phyloP scores from a whole-genome alignment of 352 stramenopile species.

The Thraustochytrium striatum region DNA sequence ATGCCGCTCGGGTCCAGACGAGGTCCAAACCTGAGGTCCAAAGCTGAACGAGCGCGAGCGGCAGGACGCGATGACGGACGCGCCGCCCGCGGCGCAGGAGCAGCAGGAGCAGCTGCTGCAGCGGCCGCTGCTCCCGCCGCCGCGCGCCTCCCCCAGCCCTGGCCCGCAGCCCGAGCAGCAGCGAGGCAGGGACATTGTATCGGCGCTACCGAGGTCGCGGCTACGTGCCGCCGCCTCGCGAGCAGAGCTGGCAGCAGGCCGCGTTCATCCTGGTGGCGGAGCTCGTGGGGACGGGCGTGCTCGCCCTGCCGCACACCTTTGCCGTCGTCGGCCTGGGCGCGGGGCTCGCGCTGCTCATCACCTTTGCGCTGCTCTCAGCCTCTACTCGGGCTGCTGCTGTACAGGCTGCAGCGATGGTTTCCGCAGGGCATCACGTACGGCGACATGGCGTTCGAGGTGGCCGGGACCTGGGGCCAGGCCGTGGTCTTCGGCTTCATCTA shows the following conservation, averaged over 20 bases:
- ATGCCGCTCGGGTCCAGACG: neutral
- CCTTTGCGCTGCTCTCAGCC: conserved; percentile 6
- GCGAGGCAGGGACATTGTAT: no score
- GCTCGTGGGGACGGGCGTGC: conserved; percentile 34
- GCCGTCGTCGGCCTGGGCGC: neutral
- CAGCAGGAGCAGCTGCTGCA: neutral
- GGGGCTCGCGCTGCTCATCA: neutral
- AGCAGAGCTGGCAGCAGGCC: conserved; percentile 30
- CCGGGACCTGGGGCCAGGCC: neutral
- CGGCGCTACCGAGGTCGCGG: neutral
- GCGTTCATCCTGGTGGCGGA: conserved; percentile 36
- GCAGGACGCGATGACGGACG: neutral
- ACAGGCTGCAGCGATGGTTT: conserved; percentile 32
- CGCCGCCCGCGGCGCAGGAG: neutral
- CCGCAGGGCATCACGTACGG: conserved; percentile 38
- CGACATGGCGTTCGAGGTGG: conserved; percentile 34
- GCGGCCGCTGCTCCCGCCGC: neutral
- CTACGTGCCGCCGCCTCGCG: conserved; percentile 33
- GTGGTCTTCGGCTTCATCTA: conserved; percentile 40
- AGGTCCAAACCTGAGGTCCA: neutral
- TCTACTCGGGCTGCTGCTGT: conserved; percentile 34
- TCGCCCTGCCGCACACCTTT: conserved; percentile 40
- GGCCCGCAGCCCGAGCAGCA: no score
- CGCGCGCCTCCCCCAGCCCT: neutral
- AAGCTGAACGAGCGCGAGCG: neutral